A percentile compares a stretch with the other conserved stretches of the same genome.
Evolutionary conservation across 179 eudicot genomes (phyloP).

Genomic region (Corrigiola litoralis): DNA sequence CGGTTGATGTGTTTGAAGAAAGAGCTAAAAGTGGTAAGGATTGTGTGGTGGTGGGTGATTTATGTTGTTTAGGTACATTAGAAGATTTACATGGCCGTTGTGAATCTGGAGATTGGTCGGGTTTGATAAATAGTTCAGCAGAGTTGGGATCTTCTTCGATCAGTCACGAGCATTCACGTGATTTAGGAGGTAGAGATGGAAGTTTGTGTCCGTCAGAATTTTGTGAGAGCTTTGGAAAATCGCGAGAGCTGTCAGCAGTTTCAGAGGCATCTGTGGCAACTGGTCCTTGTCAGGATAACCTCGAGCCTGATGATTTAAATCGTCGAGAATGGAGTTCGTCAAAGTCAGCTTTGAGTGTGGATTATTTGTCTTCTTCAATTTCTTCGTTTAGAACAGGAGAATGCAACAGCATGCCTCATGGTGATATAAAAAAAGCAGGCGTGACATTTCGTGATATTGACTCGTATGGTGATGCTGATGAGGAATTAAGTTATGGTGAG

Average conservation of each 20-base stretch:
- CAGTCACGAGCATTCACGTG: slow-evolving; percentile 54
- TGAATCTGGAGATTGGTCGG: slow-evolving; percentile 53
- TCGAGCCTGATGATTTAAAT: slow-evolving; percentile 50
- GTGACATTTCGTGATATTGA: slow-evolving; percentile 69
- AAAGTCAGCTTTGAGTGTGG: slow-evolving; percentile 69
- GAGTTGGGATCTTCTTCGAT: slow-evolving; percentile 56
- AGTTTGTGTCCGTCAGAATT: slow-evolving; percentile 73
- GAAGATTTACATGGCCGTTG: slow-evolving; percentile 39
- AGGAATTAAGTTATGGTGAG: slow-evolving; percentile 33
- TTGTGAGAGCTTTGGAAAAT: slow-evolving; percentile 63
- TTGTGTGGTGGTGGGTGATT: slow-evolving; percentile 38
- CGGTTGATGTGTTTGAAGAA: slow-evolving; percentile 48
- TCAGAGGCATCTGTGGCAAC: slow-evolving; percentile 42
- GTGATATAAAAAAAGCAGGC: slow-evolving; percentile 39
- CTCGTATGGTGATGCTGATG: slow-evolving; percentile 47
- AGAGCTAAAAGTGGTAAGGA: slow-evolving; percentile 28
- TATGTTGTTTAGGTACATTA: slow-evolving; percentile 39
- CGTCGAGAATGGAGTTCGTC: slow-evolving; percentile 66
- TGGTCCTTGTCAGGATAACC: slow-evolving; percentile 41
- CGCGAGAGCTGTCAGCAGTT: slow-evolving; percentile 58
- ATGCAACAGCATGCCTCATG: slow-evolving; percentile 43
- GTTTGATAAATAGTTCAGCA: slow-evolving; percentile 48
- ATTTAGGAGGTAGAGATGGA: slow-evolving; percentile 47
- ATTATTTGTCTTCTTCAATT: slow-evolving; percentile 68
- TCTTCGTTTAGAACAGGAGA: slow-evolving; percentile 70